These are phyloP conservation scores for Myxozyma neotropica DNA, from an alignment of 805 yeast species.

Conservation along the genomic window DNA sequence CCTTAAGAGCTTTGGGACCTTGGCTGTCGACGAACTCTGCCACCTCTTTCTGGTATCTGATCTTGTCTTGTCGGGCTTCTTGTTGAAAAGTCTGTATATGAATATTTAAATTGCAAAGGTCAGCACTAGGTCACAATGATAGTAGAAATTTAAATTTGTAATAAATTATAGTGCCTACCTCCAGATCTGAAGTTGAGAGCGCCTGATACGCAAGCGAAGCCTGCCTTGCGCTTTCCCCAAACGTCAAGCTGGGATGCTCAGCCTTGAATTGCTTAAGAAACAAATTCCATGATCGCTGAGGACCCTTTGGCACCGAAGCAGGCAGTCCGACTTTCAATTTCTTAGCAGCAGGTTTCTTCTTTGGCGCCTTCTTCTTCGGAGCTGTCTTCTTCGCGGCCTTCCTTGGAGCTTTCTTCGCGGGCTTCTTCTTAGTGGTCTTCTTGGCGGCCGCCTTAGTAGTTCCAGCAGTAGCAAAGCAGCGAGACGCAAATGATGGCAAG, in stretches of 20 bases:
- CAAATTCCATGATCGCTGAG: conserved; percentile 5
- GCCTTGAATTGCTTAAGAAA: background rate
- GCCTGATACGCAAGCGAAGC: background rate
- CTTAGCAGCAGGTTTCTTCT: conserved; percentile 1
- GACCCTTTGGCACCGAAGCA: conserved; percentile 2
- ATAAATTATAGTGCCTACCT: background rate
- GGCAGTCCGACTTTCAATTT: background rate
- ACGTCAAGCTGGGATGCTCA: background rate
- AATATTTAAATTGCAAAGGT: background rate
- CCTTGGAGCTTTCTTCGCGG: conserved; percentile 12
- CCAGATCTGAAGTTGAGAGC: conserved; percentile 18
- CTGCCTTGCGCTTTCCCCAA: background rate
- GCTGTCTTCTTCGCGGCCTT: conserved; percentile 6
- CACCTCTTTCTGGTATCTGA: conserved; percentile 22
- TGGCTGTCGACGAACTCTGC: conserved; percentile 5
- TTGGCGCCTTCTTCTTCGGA: conserved; percentile 2
- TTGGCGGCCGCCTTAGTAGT: conserved; percentile 4
- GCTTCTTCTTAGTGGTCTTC: conserved; percentile 4
- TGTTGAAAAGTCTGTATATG: background rate
- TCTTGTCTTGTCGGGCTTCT: conserved; percentile 8
- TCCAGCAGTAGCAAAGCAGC: conserved; percentile 1
- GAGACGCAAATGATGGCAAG: background rate
- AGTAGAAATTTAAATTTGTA: background rate
- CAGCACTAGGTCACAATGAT: background rate
- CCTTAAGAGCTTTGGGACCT: conserved; percentile 11